Base-by-base conservation (phyloP, 2,329 filamentous ascomycete species). In the Arthrobotrys entomopaga region DNA sequence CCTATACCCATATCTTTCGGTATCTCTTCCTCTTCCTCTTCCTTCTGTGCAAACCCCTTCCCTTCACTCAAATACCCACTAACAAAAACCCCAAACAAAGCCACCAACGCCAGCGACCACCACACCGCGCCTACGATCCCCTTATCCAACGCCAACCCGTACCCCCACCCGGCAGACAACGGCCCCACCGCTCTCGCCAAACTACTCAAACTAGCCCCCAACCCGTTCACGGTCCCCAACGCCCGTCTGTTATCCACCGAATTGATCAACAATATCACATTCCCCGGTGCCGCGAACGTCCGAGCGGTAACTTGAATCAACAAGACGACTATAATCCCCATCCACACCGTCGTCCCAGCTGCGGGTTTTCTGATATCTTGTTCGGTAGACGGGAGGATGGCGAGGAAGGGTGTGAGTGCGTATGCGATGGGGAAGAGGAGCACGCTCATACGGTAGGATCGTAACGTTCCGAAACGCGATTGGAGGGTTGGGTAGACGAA, bases 401-500 rank as follows among this genome's bases (percentile, higher is more conserved):
- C 86, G 11, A 94, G 84, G 79, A 89, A 93, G 0, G 91, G 91
- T 42, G 90, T 85, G 8, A 90, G 79, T 8, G 87, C 82, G 80
- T 94, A 94, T 0, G 89, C 86, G 8, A 91, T 34, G 0, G 91
- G 90, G 75, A 93, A 93, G 57, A 89, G 85, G 48, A 88, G 85
- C 0, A 93, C 83, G 43, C 88, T 91, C n/a, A 85, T 81, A 2
- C 89, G 86, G 84, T 89, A 92, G 49, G 88, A 89, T 3, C 84
- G 83, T 60, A 93, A 82, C 0, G 90, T 90, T 38, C 91, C 91
- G 0, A 92, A 85, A 1, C 85, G 85, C 1, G 84, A 83, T 53
- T 91, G 91, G 16, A 92, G 82, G 29, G 82, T 82, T 0, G 91
- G 91, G 79, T 93, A 94, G 8, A 92, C 82, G 57, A 90, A 84